Base-by-base conservation (phyloP, 1,284 basidiomycete species). In the Cutaneotrichosporon sp. region DNA sequence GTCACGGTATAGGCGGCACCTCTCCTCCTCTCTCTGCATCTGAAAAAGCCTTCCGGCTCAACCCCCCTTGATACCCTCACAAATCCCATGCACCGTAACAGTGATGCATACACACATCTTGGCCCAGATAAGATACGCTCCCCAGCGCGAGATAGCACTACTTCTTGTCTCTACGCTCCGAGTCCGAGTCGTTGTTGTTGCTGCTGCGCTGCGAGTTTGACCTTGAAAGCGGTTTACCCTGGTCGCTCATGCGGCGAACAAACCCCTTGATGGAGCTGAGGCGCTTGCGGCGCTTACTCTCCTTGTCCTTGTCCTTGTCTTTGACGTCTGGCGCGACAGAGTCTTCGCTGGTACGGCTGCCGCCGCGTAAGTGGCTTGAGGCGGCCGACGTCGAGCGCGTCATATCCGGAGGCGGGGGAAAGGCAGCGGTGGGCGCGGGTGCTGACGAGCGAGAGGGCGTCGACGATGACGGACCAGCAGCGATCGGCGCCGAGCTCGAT, bases 231-330 rank as follows among this genome's bases (percentile, higher is more conserved):
- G 39, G 47, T 39, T 20, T 35, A 17, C 39, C 23, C n/a, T 49
- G 23, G 55, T 72, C 70, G 26, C 61, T 66, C 50, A 72, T 67
- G 20, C 71, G 52, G 36, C 71, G 58, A 4, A 70, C 69, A 46
- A 73, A 68, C 9, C 65, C 69, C 54, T 71, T 71, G 59, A 72
- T 62, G 1, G 61, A 65, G 49, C 59, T 64, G 38, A 73, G 54
- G 13, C 71, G 50, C 48, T 73, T 73, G 44, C 69, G 56, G 15
- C 59, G 52, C 50, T 54, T 56, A 8, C 23, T 49, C 7, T 44
- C 50, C 13, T 26, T n/a, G 38, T 23, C 40, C 21, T 13, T 15
- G 21, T 20, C 21, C 40, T 15, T 17, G 20, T 18, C 4, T 12
- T 33, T 18, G 17, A 13, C 20, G 13, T 26, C 36, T 36, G n/a